These are phyloP conservation scores for Kwoniella europaea DNA, from an alignment of 768 basidiomycete genomes.

Conservation along the genomic window DNA sequence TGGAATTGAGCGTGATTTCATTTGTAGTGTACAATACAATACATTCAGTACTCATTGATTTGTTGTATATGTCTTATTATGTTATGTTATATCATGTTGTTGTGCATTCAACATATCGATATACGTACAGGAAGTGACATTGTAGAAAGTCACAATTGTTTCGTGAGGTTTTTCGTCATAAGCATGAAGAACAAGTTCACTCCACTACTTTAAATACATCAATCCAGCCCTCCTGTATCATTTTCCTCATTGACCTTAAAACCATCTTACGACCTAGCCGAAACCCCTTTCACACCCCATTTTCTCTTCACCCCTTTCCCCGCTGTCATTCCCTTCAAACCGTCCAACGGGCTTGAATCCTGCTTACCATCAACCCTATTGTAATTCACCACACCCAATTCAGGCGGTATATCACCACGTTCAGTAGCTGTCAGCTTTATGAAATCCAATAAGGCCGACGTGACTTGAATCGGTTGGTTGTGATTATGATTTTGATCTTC, in stretches of 20 bases:
- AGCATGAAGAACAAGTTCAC: too few relatives aligned
- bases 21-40: neutral
- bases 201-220: neutral
- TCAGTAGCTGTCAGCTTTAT: constrained; percentile 47
- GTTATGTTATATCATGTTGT: neutral
- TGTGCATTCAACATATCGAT: neutral
- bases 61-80: neutral
- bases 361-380: constrained; percentile 3
- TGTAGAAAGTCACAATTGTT: too few relatives aligned
- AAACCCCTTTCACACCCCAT: constrained; percentile 30
- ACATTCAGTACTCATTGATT: neutral
- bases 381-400: constrained; percentile 52
- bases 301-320: constrained; percentile 26
- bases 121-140: too few relatives aligned
- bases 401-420: constrained; percentile 47
- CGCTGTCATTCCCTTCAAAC: neutral
- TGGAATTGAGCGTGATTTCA: neutral
- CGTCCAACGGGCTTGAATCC: neutral
- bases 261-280: constrained; percentile 5
- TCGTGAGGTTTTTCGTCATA: too few relatives aligned
- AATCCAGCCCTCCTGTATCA: neutral
- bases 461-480: constrained; percentile 27
- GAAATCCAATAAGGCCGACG: constrained; percentile 44
- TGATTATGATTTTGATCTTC: too few relatives aligned
- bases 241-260: neutral